These are phyloP conservation scores for Phalaenopsis aphrodite DNA, from an alignment of 106 monocot species.

Conservation along the genomic window DNA sequence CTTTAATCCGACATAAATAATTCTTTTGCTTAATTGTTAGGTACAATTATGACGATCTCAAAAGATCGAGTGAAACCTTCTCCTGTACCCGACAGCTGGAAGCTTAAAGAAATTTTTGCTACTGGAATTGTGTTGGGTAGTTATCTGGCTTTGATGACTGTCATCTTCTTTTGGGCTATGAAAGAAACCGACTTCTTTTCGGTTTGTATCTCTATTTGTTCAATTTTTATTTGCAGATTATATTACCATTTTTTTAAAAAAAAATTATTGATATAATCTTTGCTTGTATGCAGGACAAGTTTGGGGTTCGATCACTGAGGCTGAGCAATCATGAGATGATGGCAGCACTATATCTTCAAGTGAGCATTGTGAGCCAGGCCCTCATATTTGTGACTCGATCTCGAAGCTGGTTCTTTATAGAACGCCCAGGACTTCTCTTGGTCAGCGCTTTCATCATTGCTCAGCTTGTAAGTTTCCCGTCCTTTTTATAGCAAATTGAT, in stretches of 20 bases:
- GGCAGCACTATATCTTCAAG: constrained; percentile 71
- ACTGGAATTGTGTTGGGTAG: constrained; percentile 61
- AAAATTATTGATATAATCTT: not conserved
- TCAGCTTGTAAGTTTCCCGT: constrained; percentile 47
- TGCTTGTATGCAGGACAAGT: constrained; percentile 38
- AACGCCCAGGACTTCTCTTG: constrained; percentile 62
- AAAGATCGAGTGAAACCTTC: constrained; percentile 76
- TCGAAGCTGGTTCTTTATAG: constrained; percentile 62
- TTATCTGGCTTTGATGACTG: constrained; percentile 70
- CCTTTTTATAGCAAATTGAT: not conserved
- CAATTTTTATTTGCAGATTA: not conserved
- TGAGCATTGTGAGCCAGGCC: constrained; percentile 77
- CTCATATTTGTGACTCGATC: constrained; percentile 79
- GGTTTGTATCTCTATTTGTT: constrained; percentile 16
- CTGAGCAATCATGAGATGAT: constrained; percentile 40
- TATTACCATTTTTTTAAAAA: too few relatives aligned
- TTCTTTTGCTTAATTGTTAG: constrained; percentile 13
- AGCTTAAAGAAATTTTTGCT: constrained; percentile 75
- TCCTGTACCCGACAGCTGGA: constrained; percentile 76
- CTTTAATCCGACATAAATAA: not conserved
- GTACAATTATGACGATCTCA: constrained; percentile 84
- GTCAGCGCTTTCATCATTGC: constrained; percentile 50
- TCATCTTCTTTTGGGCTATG: constrained; percentile 76
- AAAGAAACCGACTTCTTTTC: constrained; percentile 61
- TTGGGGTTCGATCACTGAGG: constrained; percentile 49